These are phyloP conservation scores for Trifolium pratense DNA, from an alignment of 306 rosid genomes.

Conservation along the genomic window DNA sequence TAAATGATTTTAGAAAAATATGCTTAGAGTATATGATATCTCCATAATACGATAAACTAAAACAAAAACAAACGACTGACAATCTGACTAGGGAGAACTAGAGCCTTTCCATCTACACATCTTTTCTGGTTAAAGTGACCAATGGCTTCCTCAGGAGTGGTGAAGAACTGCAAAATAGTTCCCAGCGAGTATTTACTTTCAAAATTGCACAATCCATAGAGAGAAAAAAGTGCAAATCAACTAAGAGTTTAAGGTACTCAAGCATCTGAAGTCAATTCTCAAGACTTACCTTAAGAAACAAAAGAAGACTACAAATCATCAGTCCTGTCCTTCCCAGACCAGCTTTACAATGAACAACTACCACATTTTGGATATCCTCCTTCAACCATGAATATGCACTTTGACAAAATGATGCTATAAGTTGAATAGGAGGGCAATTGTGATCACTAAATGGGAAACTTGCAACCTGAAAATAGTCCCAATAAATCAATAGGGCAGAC, in stretches of 20 bases:
- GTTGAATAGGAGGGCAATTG: conserved; percentile 90
- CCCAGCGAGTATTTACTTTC: conserved; percentile 26
- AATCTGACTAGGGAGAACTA: conserved; percentile 92
- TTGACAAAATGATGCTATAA: conserved; percentile 83
- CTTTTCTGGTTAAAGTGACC: conserved; percentile 84
- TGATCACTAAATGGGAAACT: conserved; percentile 94
- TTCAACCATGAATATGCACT: conserved; percentile 94
- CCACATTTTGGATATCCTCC: conserved; percentile 92
- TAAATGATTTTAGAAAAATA: conserved; percentile 43
- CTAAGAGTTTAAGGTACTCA: not conserved
- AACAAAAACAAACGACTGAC: conserved; percentile 56
- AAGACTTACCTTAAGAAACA: conserved; percentile 75
- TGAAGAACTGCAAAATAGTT: conserved; percentile 72
- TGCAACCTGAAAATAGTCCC: conserved; percentile 74
- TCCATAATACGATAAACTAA: conserved; percentile 24
- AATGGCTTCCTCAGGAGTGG: conserved; percentile 82
- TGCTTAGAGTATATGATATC: conserved; percentile 25
- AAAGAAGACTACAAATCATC: conserved; percentile 94
- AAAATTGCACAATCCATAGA: conserved; percentile 22
- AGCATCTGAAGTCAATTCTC: conserved; percentile 33
- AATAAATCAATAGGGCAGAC: conserved; percentile 41
- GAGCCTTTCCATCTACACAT: conserved; percentile 91
- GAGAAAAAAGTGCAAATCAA: conserved; percentile 23
- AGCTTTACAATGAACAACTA: conserved; percentile 97
- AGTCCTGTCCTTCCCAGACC: conserved; percentile 97